Percentiles rank a stretch among this genome's conserved stretches.
Conservation (phyloP, 495 filamentous ascomycete genomes). For the Penicillium subrubescens region DNA sequence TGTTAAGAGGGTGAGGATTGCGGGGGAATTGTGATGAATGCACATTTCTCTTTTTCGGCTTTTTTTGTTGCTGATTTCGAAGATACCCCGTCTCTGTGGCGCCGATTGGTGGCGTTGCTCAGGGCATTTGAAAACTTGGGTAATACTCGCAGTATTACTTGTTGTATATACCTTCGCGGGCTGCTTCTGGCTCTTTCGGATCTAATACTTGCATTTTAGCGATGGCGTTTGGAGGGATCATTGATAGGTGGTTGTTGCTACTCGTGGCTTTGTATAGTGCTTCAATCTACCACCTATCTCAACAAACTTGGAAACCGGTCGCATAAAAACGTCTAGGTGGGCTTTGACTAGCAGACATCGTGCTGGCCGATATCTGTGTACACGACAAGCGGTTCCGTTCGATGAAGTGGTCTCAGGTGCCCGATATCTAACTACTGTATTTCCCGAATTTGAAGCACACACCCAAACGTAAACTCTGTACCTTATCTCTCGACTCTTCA, state of each 20-base stretch:
- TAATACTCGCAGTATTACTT: background rate
- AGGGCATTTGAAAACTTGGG: background rate
- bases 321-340: too few species aligned
- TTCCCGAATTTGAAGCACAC: too few species aligned
- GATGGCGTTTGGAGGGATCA: slow-evolving; percentile 3
- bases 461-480: too few species aligned
- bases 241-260: background rate
- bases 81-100: background rate
- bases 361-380: too few species aligned
- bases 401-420: too few species aligned
- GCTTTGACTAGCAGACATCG: too few species aligned
- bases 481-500: too few species aligned
- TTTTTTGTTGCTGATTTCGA: background rate
- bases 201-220: slow-evolving; percentile 3
- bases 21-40: background rate
- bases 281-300: too few species aligned
- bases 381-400: too few species aligned
- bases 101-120: background rate
- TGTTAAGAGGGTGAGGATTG: background rate
- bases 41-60: background rate
- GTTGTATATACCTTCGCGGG: background rate
- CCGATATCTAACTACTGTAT: too few species aligned
- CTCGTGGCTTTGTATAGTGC: too few species aligned
- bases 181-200: background rate
- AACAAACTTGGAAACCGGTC: too few species aligned